These are phyloP conservation scores for Paraglomus brasilianum DNA, from an alignment of 192 early-diverging fungal genomes.

Conservation along the genomic window DNA sequence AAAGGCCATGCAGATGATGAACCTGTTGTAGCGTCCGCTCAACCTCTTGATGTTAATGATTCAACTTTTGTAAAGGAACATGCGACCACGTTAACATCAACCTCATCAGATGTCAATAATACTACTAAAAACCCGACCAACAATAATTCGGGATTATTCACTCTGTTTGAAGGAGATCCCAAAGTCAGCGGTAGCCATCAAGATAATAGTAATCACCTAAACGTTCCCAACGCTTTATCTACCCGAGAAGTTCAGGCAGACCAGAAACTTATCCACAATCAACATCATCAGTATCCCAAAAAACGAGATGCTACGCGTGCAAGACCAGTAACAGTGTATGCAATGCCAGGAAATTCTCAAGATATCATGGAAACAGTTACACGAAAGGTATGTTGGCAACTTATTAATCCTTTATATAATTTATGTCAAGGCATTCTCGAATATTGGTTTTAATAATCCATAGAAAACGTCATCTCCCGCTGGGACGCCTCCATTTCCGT, in stretches of 20 bases:
- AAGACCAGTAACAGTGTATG: conserved; percentile 28
- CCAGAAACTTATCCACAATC: too few species aligned
- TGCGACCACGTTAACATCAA: neutral
- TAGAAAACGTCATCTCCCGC: neutral
- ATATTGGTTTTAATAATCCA: too few species aligned
- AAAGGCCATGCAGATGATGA: conserved; percentile 15
- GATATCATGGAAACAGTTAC: neutral
- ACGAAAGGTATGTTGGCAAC: too few species aligned
- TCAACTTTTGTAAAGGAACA: neutral
- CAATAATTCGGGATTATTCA: conserved; percentile 8
- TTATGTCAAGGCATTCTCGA: too few species aligned
- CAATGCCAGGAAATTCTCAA: neutral
- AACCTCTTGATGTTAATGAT: neutral
- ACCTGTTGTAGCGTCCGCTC: neutral
- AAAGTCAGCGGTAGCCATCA: neutral
- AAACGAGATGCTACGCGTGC: conserved; percentile 23
- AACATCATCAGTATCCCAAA: conserved; percentile 20
- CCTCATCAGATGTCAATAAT: neutral
- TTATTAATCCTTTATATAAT: too few species aligned
- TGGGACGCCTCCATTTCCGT: conserved; percentile 6
- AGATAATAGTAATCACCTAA: too few species aligned
- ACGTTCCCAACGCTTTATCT: neutral
- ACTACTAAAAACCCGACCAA: conserved; percentile 2
- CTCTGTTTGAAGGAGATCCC: conserved; percentile 20
- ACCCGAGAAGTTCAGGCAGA: neutral